A percentile compares a stretch with the other conserved stretches of the same genome.
Conservation (phyloP, 345 rosid species). For the Trapa incisa region DNA sequence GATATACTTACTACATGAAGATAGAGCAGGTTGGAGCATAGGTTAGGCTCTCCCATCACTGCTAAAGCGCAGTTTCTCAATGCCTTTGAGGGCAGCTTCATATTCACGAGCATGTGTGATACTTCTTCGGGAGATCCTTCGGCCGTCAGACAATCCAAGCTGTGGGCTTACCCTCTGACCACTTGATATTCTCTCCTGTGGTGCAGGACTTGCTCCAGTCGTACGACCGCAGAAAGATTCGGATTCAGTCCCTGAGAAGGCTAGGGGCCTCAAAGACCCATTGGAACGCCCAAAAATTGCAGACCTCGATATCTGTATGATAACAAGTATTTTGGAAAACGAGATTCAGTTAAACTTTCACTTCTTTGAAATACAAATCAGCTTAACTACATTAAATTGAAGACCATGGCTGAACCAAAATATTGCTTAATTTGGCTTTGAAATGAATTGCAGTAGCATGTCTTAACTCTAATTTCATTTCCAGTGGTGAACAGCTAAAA, state of each 20-base stretch:
- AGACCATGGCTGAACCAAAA: too few relatives aligned
- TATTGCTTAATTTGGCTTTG: too few relatives aligned
- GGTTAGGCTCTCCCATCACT: slow-evolving; percentile 10
- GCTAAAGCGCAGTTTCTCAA: slow-evolving; percentile 4
- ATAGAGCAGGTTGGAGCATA: background rate
- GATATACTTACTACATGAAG: background rate
- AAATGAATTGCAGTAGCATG: too few relatives aligned
- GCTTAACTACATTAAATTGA: background rate
- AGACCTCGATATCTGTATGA: slow-evolving; percentile 46
- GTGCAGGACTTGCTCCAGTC: slow-evolving; percentile 40
- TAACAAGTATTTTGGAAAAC: background rate
- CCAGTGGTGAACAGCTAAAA: background rate
- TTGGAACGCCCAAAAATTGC: slow-evolving; percentile 46
- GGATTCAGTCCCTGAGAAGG: slow-evolving; percentile 39
- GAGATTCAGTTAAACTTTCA: background rate
- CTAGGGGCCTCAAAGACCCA: slow-evolving; percentile 53
- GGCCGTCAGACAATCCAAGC: slow-evolving; percentile 40
- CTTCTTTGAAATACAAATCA: background rate
- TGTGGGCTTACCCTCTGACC: slow-evolving; percentile 41
- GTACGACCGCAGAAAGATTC: slow-evolving; percentile 45
- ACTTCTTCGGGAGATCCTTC: background rate
- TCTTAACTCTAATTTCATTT: background rate
- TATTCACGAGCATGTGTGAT: background rate
- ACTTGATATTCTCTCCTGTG: slow-evolving; percentile 32
- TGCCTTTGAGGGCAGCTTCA: slow-evolving; percentile 5